Percentiles rank a stretch among this genome's conserved stretches.
Conservation (phyloP, 2,329 filamentous ascomycete genomes). For the Fusarium sp. region DNA sequence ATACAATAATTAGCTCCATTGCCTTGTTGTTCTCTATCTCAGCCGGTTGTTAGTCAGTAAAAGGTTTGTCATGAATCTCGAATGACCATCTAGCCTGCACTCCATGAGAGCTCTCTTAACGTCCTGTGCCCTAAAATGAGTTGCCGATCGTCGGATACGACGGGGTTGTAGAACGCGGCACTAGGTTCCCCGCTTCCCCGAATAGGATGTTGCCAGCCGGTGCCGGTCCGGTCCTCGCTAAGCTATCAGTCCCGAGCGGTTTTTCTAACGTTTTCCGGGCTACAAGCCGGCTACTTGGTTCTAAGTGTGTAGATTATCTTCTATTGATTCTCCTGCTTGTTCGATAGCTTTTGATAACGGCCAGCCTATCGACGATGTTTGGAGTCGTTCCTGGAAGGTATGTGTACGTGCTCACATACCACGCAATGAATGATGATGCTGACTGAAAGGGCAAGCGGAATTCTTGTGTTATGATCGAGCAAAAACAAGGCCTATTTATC, state of each 20-base stretch:
- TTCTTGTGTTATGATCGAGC: too few species aligned
- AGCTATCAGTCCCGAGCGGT: background rate
- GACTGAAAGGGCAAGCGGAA: too few species aligned
- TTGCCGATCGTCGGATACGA: background rate
- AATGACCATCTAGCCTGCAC: accelerated
- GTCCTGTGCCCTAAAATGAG: background rate
- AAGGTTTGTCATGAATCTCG: background rate
- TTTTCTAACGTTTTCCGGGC: background rate
- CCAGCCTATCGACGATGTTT: too few species aligned
- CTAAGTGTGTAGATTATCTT: too few species aligned
- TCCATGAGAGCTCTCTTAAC: accelerated
- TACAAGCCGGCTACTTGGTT: background rate
- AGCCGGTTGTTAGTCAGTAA: background rate
- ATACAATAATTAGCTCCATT: background rate
- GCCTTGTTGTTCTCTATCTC: background rate
- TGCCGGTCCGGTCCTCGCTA: background rate
- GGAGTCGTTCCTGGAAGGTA: too few species aligned
- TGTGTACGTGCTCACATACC: too few species aligned
- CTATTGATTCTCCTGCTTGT: too few species aligned
- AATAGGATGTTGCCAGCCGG: background rate
- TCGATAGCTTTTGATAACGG: too few species aligned
- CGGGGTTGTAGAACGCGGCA: background rate
- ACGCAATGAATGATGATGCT: too few species aligned
- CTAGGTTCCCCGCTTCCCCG: background rate
- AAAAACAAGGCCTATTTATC: too few species aligned